Base-by-base conservation (phyloP, 257 asterid genomes). In the Solanum dulcamara region DNA sequence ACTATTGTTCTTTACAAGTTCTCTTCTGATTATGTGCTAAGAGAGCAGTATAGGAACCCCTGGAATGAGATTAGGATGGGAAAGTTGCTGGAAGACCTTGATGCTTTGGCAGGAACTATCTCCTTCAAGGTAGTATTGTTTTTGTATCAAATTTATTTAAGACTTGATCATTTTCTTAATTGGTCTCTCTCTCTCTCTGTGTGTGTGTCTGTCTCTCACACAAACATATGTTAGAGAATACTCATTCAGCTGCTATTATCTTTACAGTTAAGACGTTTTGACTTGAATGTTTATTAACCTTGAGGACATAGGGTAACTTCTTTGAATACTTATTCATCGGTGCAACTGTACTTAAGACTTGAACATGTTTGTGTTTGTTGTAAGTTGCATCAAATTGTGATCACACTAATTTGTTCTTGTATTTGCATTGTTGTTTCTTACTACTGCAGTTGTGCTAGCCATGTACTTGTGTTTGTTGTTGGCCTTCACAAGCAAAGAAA, bases 31-130 rank as follows among this genome's bases (percentile, higher is more conserved):
- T 92, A 88, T 86, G 84, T 93, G n/a, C 93, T 96, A 35, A 88
- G 96, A 87, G 99, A 94, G 89, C 99, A 96, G 88, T 96, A 96
- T 64, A 91, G 97, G 87, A 94, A 96, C 88, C 97, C 99, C 1
- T 96, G 98, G 99, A 92, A 92, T 90, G 94, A 90, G 90, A 90
- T 96, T 84, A 92, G 99, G 91, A 87, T 92, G 87, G 99, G 98
- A 87, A 96, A 94, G 81, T 89, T 96, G 93, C 94, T 96, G n/a
- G 98, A 96, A 85, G 99, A 96, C 87, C 99, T 96, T 87, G 99
- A 96, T 89, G 99, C 99, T 89, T 90, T 96, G 90, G 99, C 99
- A 83, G 98, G 99, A 50, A 96, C 99, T 44, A 96, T 96, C 35
- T 94, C 97, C 37, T 92, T 88, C 81, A 96, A 96, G 98, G 98